Evolutionary conservation across 352 stramenopile genomes (phyloP), one percentile per base, ranked within the genome.

Genomic region (Albugo candida): DNA sequence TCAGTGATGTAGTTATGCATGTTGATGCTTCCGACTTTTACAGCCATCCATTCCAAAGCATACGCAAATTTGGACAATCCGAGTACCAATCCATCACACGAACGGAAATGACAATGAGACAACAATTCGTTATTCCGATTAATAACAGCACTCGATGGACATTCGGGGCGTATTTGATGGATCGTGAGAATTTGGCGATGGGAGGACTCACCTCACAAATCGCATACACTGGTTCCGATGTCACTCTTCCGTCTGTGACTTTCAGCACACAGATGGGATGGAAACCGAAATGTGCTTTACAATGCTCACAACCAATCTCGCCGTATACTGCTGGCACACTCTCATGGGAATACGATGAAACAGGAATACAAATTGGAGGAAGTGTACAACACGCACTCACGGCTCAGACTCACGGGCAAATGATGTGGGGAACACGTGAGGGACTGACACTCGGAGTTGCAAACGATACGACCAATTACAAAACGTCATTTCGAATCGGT

Each of bases 381-480:
- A 72, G 76, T 36, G 70, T 66, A 16, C 81, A 85, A 51, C 76
- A 78, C 36, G 42, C 72, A n/a, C 59, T 88, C 10, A 51, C 66
- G 11, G 46, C 69, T 8, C 63, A 82, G 36, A 55, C 86, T 1
- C 63, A 84, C 43, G 73, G 76, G 35, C 61, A 62, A 21, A 85
- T 88, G 73, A 83, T 85, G 67, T 85, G 65, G 58, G 83, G 69
- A 58, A 81, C 73, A 41, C 60, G 70, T n/a, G 70, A 85, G 37
- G 75, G 75, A 2, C 58, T 88, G 2, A 83, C 72, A n/a, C 63
- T 63, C 2, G 82, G 70, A 36, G 44, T 84, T 3, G 74, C 53
- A 27, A 63, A 72, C 42, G 62, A 81, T 46, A 59, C 69, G 2
- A 56, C 52, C 13, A 44, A 49, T 38, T 61, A 64, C 8, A 31